Evolutionary conservation across 305 asterid species (phyloP).

Genomic region (Rubia tinctorum): DNA sequence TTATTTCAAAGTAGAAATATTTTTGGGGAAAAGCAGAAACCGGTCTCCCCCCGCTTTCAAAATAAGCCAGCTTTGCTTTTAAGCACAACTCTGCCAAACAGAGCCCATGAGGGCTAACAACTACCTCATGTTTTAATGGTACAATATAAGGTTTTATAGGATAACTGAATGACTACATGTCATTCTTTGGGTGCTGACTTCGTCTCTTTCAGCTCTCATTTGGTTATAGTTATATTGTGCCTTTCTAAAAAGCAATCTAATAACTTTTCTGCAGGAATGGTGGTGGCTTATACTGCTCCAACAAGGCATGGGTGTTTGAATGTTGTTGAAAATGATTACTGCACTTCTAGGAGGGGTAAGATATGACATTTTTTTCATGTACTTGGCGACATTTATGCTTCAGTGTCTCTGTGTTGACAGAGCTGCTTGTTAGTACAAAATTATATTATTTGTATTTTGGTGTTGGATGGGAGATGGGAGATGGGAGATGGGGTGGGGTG

Average conservation of each 20-base stretch:
- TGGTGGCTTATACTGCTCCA: constrained; percentile 75
- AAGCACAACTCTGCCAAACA: no score
- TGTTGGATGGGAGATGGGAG: not conserved
- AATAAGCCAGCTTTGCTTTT: no score
- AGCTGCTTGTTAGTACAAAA: not conserved
- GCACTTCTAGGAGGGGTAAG: constrained; percentile 90
- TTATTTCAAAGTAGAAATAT: no score
- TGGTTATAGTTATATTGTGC: constrained; percentile 3
- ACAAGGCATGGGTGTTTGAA: constrained; percentile 83
- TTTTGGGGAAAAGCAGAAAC: no score
- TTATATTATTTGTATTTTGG: no score
- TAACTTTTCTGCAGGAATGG: constrained; percentile 51
- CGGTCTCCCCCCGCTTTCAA: no score
- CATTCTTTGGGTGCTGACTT: not conserved
- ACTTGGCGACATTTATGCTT: not conserved
- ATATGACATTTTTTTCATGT: not conserved
- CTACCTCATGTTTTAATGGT: not conserved
- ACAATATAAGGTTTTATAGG: not conserved
- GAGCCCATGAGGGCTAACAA: not conserved
- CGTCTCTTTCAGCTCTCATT: not conserved
- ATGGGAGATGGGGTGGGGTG: not conserved
- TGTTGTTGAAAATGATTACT: constrained; percentile 84
- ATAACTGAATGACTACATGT: not conserved
- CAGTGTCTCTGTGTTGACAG: not conserved
- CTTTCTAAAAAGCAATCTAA: constrained; percentile 16